phyloP scores from a whole-genome alignment of 2,329 filamentous ascomycete genomes.

The Fusarium nisikadoi region DNA sequence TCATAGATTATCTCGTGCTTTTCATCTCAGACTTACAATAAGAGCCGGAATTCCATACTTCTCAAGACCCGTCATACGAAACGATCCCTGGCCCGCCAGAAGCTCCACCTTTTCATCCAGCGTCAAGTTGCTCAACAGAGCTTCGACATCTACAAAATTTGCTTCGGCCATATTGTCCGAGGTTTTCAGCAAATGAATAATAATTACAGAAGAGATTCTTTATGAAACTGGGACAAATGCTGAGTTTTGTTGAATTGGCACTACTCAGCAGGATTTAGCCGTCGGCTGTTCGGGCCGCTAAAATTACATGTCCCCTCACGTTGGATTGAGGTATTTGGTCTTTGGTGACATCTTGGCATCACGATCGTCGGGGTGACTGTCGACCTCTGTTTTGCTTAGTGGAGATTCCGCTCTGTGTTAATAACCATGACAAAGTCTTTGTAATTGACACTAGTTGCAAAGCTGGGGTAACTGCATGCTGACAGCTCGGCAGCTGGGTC shows the following conservation, averaged over 20 bases:
- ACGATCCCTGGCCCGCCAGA: conserved; percentile 37
- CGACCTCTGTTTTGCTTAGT: background rate
- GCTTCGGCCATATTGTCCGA: conserved; percentile 1
- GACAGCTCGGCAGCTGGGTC: background rate
- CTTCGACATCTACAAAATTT: conserved; percentile 19
- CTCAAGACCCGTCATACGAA: conserved; percentile 30
- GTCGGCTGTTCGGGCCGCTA: conserved; percentile 30
- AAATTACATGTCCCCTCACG: conserved; percentile 1
- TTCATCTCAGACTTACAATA: conserved; percentile 9
- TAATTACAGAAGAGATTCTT: background rate
- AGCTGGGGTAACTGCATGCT: background rate
- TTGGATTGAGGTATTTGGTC: background rate
- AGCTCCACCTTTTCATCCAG: conserved; percentile 37
- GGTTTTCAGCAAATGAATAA: rapidly evolving
- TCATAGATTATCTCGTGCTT: rapidly evolving
- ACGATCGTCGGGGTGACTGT: background rate
- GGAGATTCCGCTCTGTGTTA: background rate
- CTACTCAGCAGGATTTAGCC: conserved; percentile 18
- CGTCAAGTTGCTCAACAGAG: conserved; percentile 26
- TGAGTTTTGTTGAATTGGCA: background rate
- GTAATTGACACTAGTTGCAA: background rate
- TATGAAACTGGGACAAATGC: background rate
- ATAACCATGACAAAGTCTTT: background rate
- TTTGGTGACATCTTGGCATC: conserved; percentile 12
- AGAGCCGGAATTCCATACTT: conserved; percentile 27